Conservation (phyloP, 306 rosid genomes). For the Leucaena leucocephala region DNA sequence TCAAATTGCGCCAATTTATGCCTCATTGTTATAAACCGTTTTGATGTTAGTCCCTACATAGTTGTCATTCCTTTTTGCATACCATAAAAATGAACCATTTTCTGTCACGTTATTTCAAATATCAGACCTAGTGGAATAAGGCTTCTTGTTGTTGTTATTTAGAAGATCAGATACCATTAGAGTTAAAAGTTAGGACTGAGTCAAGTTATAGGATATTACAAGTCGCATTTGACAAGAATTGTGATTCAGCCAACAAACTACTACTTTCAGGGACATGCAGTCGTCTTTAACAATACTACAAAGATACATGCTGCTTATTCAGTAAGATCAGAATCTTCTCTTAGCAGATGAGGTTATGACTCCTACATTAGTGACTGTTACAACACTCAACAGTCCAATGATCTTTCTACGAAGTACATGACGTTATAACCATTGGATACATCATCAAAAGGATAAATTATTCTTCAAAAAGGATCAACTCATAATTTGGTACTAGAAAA, state of each 20-base stretch:
- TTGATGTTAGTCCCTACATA: neutral
- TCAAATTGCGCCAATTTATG: too few relatives aligned
- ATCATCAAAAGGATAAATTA: neutral
- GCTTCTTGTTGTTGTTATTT: neutral
- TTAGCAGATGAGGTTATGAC: slow-evolving; percentile 8
- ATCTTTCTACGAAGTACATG: slow-evolving; percentile 17
- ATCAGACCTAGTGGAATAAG: neutral
- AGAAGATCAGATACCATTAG: neutral
- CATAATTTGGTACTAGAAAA: slow-evolving; percentile 21
- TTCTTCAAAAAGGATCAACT: neutral
- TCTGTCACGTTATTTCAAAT: too few relatives aligned
- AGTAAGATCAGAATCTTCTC: neutral
- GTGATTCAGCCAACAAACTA: neutral
- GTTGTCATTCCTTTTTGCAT: too few relatives aligned
- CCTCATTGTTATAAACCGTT: neutral
- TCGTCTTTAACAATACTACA: neutral
- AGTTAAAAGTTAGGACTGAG: neutral
- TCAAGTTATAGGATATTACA: neutral
- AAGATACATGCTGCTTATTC: neutral
- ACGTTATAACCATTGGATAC: neutral
- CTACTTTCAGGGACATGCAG: neutral
- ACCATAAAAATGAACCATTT: too few relatives aligned
- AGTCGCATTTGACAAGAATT: neutral
- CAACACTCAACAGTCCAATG: slow-evolving; percentile 8
- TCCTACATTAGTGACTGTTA: slow-evolving; percentile 12